Conservation (phyloP, 176 grass and related monocot species). For the Urochloa ruziziensis region DNA sequence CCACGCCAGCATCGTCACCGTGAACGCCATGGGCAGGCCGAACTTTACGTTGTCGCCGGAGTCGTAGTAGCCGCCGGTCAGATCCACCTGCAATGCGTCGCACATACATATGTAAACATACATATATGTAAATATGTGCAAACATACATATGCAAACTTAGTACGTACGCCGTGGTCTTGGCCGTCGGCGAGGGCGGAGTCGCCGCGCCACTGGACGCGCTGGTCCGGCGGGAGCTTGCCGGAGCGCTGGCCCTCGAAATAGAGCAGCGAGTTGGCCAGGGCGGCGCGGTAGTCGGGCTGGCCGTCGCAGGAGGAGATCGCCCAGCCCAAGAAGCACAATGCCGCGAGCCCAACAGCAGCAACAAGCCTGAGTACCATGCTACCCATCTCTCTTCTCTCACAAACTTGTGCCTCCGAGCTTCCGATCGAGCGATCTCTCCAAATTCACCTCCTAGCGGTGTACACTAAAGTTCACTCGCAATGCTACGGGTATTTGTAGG, state of each 20-base stretch:
- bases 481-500: neutral
- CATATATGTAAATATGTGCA: too few species aligned
- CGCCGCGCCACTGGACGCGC: conserved; percentile 63
- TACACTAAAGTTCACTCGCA: neutral
- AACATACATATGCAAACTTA: neutral
- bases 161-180: conserved; percentile 38
- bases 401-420: too few species aligned
- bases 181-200: conserved; percentile 66
- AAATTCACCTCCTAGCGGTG: neutral
- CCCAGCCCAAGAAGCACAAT: neutral
- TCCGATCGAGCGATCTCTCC: neutral
- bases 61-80: conserved; percentile 76
- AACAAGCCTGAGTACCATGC: neutral
- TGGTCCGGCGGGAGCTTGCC: conserved; percentile 55
- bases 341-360: neutral
- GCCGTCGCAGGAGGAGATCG: neutral
- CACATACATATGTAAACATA: too few species aligned
- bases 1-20: conserved; percentile 60
- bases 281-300: conserved; percentile 47
- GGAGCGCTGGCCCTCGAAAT: conserved; percentile 77
- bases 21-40: conserved; percentile 69
- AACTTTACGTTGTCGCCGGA: conserved; percentile 83
- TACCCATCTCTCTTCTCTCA: neutral
- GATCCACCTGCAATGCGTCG: conserved; percentile 42
- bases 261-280: conserved; percentile 66